Evolutionary conservation across 768 basidiomycete species (phyloP), one percentile per base, ranked within the genome.

Genomic region (Agaricus blazei): DNA sequence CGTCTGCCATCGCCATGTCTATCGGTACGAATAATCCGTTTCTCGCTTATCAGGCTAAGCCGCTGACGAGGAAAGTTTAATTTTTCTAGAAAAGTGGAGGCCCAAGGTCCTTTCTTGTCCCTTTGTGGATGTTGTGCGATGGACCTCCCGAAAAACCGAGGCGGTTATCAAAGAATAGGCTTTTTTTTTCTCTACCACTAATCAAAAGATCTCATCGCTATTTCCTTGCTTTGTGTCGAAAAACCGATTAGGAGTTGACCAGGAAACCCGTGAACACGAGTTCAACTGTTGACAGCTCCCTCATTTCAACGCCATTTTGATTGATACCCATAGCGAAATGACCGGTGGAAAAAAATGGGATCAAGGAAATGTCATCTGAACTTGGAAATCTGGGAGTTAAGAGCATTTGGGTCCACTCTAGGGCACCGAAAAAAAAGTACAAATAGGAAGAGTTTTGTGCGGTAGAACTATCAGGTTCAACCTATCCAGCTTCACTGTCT

Each of bases 141-240:
- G 19, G 19, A 19, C 27, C 27, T 27, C 26, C 28, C 19, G 28
- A 44, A 41, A 37, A 34, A 24, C 47, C n/a, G 31, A 48, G n/a
- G 48, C 46, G 54, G 47, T 55, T 47, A 55, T 47, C 40, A 55
- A 47, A 48, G 15, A 48, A 54, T 48, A 19, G 19, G 19, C 37
- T 5, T n/a, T 46, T 29, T 48, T 14, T 34, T 34, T 34, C 34
- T 34, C 34, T 3, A 34, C 34, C 11, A 19, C 19, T 19, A 19
- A 19, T 19, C 19, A 19, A 19, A 19, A 7, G 34, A 34, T 34
- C 34, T 7, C 11, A 4, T 8, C 11, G 9, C 14, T 3, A 15
- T 28, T 11, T 34, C 19, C 19, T 28, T 26, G 43, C 28, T 31
- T 40, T 27, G 54, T 14, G 36, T 12, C 29, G 28, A 48, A 14